Evolutionary conservation across 345 rosid species (phyloP).

Genomic region (Capsella bursapastoris): DNA sequence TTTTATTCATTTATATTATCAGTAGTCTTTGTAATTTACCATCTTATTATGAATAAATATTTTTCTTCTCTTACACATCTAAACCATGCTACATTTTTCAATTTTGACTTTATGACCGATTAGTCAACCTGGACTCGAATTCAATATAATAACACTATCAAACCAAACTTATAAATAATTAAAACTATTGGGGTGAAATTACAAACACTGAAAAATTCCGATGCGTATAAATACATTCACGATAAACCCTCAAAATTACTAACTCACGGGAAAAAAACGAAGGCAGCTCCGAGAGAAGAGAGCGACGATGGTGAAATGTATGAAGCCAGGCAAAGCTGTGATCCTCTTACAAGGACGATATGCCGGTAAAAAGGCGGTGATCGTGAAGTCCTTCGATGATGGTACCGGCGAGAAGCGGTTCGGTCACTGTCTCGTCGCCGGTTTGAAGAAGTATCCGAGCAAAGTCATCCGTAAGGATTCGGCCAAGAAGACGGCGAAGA

Average conservation of each 20-base stretch:
- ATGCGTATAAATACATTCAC: background rate
- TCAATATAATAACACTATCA: background rate
- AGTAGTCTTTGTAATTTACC: background rate
- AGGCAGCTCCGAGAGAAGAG: no score
- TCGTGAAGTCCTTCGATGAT: constrained; percentile 48
- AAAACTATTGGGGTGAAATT: background rate
- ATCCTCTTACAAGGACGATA: constrained; percentile 54
- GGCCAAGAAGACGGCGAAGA: constrained; percentile 33
- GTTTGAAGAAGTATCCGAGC: constrained; percentile 51
- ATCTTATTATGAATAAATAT: background rate
- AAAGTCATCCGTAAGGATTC: constrained; percentile 42
- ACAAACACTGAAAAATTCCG: background rate
- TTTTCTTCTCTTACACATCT: background rate
- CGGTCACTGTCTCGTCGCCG: constrained; percentile 57
- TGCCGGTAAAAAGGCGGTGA: constrained; percentile 54
- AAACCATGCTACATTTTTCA: no score
- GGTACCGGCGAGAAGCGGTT: constrained; percentile 48
- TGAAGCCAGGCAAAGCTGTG: constrained; percentile 53
- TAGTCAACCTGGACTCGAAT: background rate
- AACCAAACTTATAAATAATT: background rate
- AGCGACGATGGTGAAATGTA: constrained; percentile 49
- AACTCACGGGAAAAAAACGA: no score
- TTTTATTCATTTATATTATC: constrained; percentile 6
- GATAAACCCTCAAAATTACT: background rate
- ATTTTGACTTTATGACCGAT: background rate